A percentile compares a stretch with the other conserved stretches of the same genome.
phyloP scores from a whole-genome alignment of 1,139 yeast species.

The Kurtzmaniella natalensis region DNA sequence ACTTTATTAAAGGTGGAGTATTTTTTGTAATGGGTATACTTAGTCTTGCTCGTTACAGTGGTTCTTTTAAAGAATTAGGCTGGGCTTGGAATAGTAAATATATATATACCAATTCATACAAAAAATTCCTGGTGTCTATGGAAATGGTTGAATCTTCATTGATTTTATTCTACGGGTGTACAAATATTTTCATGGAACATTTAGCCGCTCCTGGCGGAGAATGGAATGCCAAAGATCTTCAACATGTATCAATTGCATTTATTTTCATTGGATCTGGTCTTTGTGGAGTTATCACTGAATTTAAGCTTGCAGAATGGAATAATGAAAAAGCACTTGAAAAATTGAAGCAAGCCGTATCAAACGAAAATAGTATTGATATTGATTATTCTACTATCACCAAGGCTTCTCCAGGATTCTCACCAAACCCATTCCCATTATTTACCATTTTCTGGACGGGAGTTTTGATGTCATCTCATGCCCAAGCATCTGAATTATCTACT shows the following conservation, averaged over 20 bases:
- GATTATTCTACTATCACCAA: constrained; percentile 16
- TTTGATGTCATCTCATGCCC: constrained; percentile 93
- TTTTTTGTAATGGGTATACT: constrained; percentile 72
- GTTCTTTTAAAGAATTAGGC: constrained; percentile 69
- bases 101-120: constrained; percentile 31
- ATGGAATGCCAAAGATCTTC: constrained; percentile 92
- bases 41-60: constrained; percentile 80
- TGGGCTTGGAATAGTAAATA: constrained; percentile 85
- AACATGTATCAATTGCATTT: constrained; percentile 93
- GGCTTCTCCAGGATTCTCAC: constrained; percentile 71
- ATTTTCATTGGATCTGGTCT: constrained; percentile 90
- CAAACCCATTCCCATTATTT: constrained; percentile 90
- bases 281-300: constrained; percentile 81
- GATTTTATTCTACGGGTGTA: constrained; percentile 81
- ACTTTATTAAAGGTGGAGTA: constrained; percentile 93
- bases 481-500: constrained; percentile 74
- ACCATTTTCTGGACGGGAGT: constrained; percentile 96
- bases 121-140: constrained; percentile 65
- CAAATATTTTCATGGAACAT: constrained; percentile 88
- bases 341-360: constrained; percentile 11
- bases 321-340: constrained; percentile 30
- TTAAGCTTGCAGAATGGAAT: constrained; percentile 48
- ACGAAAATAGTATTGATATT: neutral
- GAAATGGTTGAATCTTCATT: constrained; percentile 78
- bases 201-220: constrained; percentile 66